Conservation (phyloP, 2,329 filamentous ascomycete genomes). For the Fusarium caatingaense region DNA sequence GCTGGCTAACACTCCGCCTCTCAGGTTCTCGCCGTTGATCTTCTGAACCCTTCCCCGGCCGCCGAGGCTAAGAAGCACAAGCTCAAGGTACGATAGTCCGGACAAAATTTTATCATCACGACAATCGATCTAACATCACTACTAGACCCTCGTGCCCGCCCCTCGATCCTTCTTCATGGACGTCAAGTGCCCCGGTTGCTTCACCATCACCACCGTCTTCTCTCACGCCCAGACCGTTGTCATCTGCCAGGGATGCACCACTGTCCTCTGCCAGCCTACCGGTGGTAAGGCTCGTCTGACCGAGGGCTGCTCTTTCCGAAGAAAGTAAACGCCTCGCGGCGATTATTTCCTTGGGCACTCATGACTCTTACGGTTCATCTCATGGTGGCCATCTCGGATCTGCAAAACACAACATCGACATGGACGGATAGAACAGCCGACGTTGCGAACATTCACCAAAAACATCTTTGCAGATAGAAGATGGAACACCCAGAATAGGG, state of each 20-base stretch:
- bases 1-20: constrained; percentile 59
- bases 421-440: constrained; percentile 61
- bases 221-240: constrained; percentile 99
- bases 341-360: constrained; percentile 60
- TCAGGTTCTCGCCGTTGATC: constrained; percentile 99
- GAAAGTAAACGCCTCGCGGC: constrained; percentile 83
- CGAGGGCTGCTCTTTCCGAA: constrained; percentile 99
- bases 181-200: constrained; percentile 99
- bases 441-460: constrained; percentile 57
- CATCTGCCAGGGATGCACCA: constrained; percentile 99
- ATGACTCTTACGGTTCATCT: constrained; percentile 63
- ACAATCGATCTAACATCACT: constrained; percentile 41
- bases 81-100: constrained; percentile 83
- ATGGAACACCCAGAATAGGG: constrained; percentile 73
- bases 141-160: constrained; percentile 88
- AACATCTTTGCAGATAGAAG: constrained; percentile 75
- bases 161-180: constrained; percentile 99
- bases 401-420: constrained; percentile 65
- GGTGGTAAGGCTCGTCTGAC: constrained; percentile 99
- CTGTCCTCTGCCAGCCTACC: constrained; percentile 98
- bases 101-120: constrained; percentile 24
- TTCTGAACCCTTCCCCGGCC: constrained; percentile 98
- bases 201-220: constrained; percentile 99
- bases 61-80: constrained; percentile 99
- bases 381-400: constrained; percentile 68